Percentiles rank a stretch among this genome's conserved stretches.
These are phyloP conservation scores for Lecanicillium sp. DNA, from an alignment of 2,329 filamentous ascomycete genomes.

Conservation along the genomic window DNA sequence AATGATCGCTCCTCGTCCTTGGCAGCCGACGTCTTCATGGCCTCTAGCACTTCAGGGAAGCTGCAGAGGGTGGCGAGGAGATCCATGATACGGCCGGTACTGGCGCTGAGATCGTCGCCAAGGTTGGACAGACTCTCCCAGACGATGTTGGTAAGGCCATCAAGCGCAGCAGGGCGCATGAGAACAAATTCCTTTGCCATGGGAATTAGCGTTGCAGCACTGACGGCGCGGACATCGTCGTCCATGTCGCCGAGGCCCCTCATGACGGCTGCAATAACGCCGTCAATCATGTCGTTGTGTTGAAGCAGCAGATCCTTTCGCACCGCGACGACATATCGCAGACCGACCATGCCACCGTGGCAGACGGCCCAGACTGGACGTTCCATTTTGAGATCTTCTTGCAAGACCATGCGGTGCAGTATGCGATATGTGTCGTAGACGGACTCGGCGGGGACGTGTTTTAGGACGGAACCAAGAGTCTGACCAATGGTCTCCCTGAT, in stretches of 20 bases:
- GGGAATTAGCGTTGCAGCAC: slow-evolving; percentile 92
- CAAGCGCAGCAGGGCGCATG: slow-evolving; percentile 70
- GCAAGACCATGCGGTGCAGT: slow-evolving; percentile 86
- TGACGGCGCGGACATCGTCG: slow-evolving; percentile 94
- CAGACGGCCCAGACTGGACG: slow-evolving; percentile 86
- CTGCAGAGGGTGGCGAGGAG: slow-evolving; percentile 90
- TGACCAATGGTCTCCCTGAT: slow-evolving; percentile 95
- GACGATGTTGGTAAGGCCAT: slow-evolving; percentile 83
- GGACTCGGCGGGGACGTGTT: slow-evolving; percentile 71
- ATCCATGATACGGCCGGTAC: slow-evolving; percentile 98
- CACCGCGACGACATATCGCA: slow-evolving; percentile 92
- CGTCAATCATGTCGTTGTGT: slow-evolving; percentile 82
- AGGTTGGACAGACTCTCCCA: slow-evolving; percentile 96
- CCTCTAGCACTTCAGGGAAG: slow-evolving; percentile 84
- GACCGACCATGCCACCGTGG: slow-evolving; percentile 95
- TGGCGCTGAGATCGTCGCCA: slow-evolving; percentile 95
- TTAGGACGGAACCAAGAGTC: slow-evolving; percentile 81
- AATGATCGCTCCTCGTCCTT: slow-evolving; percentile 85
- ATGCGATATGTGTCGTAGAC: slow-evolving; percentile 82
- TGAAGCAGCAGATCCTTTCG: slow-evolving; percentile 85
- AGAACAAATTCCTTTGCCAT: slow-evolving; percentile 93
- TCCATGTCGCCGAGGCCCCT: slow-evolving; percentile 86
- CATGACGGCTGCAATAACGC: slow-evolving; percentile 87
- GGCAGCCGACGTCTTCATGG: slow-evolving; percentile 86
- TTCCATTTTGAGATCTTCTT: slow-evolving; percentile 69